Percentiles rank a stretch among this genome's conserved stretches.
Conservation (phyloP, 163 green algal genomes). For the Prototheca wickerhamii region DNA sequence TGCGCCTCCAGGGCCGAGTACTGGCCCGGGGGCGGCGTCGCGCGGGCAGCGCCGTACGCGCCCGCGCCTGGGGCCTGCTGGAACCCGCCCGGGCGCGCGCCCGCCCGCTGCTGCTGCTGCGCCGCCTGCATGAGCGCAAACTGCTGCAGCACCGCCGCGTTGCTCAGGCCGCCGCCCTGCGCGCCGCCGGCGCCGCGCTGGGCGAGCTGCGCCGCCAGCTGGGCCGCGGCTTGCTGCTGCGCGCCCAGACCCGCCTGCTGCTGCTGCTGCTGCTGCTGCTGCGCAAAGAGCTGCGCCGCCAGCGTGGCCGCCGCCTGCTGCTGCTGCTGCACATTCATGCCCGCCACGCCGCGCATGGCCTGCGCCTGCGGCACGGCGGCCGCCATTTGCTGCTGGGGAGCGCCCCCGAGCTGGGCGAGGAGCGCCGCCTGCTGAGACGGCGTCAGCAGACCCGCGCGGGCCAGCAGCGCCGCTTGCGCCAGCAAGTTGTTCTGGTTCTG, state of each 20-base stretch:
- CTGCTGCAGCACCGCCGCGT: constrained; percentile 12
- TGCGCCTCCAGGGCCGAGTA: not conserved
- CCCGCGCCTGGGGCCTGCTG: no score
- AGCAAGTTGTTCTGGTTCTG: constrained; percentile 6
- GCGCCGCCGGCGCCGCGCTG: not conserved
- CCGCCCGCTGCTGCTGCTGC: not conserved
- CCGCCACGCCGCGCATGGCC: no score
- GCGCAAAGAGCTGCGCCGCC: not conserved
- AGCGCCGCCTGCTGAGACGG: not conserved
- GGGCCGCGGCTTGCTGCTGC: not conserved
- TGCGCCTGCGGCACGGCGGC: not conserved
- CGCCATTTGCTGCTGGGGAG: constrained; percentile 3
- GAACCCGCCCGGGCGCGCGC: no score
- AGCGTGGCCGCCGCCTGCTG: not conserved
- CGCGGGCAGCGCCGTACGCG: no score
- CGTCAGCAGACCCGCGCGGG: no score
- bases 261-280: constrained; percentile 13
- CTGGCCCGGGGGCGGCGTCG: not conserved
- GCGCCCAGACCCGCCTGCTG: not conserved
- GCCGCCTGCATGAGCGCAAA: constrained; percentile 1
- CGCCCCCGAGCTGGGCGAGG: not conserved
- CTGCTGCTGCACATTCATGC: not conserved
- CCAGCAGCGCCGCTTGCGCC: not conserved
- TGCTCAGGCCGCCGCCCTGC: not conserved
- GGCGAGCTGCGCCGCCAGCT: not conserved